Conservation (phyloP, 1,139 yeast species). For the Entelexis paramagnoliae region DNA sequence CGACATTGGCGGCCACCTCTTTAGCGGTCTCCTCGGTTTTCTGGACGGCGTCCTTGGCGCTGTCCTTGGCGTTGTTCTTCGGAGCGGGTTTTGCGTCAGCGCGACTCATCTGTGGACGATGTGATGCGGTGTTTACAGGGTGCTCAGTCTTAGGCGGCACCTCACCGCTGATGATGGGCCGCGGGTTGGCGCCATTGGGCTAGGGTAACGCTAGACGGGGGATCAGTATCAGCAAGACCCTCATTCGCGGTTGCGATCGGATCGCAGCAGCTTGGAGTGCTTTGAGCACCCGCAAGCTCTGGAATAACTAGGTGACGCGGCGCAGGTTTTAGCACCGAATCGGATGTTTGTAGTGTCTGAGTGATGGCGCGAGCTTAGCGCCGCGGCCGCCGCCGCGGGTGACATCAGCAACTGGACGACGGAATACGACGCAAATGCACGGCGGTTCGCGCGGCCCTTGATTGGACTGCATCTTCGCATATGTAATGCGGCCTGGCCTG, state of each 20-base stretch:
- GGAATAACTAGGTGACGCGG: too few relatives aligned
- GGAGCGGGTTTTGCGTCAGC: background rate
- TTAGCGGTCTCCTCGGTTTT: background rate
- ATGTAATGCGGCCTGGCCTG: too few relatives aligned
- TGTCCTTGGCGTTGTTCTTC: background rate
- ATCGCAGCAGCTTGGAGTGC: too few relatives aligned
- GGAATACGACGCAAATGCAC: background rate
- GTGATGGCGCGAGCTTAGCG: too few relatives aligned
- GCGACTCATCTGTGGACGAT: background rate
- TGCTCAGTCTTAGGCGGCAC: background rate
- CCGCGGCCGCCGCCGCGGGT: background rate
- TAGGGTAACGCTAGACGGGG: background rate
- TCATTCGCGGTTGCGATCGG: background rate
- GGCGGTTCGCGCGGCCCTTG: background rate
- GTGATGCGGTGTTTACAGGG: background rate
- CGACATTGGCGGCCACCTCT: slow-evolving; percentile 15
- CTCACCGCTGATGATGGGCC: slow-evolving; percentile 1
- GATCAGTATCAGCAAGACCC: background rate
- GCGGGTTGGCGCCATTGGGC: background rate
- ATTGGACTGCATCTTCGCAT: background rate
- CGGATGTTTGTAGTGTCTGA: too few relatives aligned
- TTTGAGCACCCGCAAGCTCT: too few relatives aligned
- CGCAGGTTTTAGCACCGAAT: too few relatives aligned
- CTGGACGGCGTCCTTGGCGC: slow-evolving; percentile 5
- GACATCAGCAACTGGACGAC: background rate